Percentiles rank a stretch among this genome's conserved stretches.
These are phyloP conservation scores for Xylariaceae sp. DNA, from an alignment of 2,329 filamentous ascomycete species.

Conservation along the genomic window DNA sequence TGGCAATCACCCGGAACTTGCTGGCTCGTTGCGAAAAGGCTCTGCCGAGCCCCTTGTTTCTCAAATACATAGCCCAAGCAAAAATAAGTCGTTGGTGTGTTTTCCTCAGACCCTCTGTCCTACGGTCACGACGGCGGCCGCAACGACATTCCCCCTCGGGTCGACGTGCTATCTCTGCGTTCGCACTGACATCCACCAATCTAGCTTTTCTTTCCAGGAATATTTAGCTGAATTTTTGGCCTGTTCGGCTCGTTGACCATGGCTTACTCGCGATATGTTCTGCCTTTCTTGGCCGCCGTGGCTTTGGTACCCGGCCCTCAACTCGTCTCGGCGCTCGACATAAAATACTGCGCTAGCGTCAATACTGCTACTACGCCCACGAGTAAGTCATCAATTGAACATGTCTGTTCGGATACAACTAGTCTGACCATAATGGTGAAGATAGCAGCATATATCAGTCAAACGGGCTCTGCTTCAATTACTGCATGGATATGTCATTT, in stretches of 20 bases:
- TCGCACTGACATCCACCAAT: conserved; percentile 5
- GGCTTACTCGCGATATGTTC: conserved; percentile 20
- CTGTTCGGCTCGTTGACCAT: conserved; percentile 16
- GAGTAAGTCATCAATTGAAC: conserved; percentile 37
- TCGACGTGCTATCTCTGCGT: background rate
- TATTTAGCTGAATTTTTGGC: background rate
- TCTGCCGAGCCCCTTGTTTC: background rate
- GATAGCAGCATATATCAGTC: conserved; percentile 60
- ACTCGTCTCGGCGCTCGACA: conserved; percentile 28
- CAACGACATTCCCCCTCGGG: background rate
- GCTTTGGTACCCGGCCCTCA: conserved; percentile 23
- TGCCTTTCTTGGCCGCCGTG: conserved; percentile 24
- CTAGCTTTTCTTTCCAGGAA: background rate
- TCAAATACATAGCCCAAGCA: background rate
- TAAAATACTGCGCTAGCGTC: conserved; percentile 44
- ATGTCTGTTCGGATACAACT: conserved; percentile 23
- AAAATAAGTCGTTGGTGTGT: conserved; percentile 8
- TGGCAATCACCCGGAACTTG: conserved; percentile 9
- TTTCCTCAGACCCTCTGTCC: conserved; percentile 1
- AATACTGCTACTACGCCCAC: conserved; percentile 42
- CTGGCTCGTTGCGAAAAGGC: background rate
- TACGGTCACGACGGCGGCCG: background rate
- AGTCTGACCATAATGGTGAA: conserved; percentile 31
- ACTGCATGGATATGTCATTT: conserved; percentile 50
- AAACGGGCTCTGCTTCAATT: conserved; percentile 62